These are phyloP conservation scores for Echites panduratus DNA, from an alignment of 257 asterid species.

Conservation along the genomic window DNA sequence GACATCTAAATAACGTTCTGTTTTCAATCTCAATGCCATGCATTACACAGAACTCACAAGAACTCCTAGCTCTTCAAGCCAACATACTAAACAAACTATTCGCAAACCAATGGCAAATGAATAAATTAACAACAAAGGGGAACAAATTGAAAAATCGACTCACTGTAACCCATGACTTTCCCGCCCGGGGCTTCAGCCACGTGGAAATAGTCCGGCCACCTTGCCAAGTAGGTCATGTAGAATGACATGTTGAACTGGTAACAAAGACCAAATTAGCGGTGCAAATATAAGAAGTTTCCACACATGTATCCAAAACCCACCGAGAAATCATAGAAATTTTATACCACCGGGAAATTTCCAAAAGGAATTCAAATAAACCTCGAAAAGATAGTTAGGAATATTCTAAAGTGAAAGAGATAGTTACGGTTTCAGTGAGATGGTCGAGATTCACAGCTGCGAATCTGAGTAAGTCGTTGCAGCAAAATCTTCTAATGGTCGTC, in stretches of 20 bases:
- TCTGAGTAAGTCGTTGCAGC: constrained; percentile 94
- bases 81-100: not conserved
- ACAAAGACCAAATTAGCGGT: not conserved
- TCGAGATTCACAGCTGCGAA: constrained; percentile 84
- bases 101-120: not conserved
- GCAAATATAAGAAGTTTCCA: not conserved
- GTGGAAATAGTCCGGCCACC: constrained; percentile 97
- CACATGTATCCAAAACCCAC: not conserved
- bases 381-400: not conserved
- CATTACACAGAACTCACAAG: not conserved
- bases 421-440: constrained; percentile 87
- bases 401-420: not conserved
- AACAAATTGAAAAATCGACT: constrained; percentile 4
- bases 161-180: constrained; percentile 52
- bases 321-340: not conserved
- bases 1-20: not conserved
- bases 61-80: not conserved
- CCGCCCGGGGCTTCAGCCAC: constrained; percentile 90
- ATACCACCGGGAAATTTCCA: not conserved
- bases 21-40: not conserved
- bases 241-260: constrained; percentile 56
- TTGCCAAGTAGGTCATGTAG: constrained; percentile 91
- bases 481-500: constrained; percentile 87
- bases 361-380: not conserved
- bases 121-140: too few species aligned